Evolutionary conservation across 345 rosid genomes (phyloP).

Genomic region (Salix brachista): DNA sequence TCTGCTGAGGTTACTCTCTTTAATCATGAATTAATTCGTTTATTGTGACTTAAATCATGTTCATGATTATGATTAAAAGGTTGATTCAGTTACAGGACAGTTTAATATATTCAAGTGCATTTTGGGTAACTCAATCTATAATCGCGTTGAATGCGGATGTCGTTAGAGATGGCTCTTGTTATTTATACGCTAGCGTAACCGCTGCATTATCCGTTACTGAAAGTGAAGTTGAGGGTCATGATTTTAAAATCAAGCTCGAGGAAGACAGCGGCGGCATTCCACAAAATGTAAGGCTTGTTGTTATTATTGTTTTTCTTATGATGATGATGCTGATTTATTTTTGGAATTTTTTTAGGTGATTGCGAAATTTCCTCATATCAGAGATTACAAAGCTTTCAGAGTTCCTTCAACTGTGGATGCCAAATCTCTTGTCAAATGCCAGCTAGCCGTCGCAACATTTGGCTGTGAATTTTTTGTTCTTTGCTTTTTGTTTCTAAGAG

Average conservation of each 20-base stretch:
- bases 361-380: conserved; percentile 81
- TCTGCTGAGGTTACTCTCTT: conserved; percentile 44
- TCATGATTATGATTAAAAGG: conserved; percentile 14
- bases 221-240: conserved; percentile 62
- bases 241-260: conserved; percentile 54
- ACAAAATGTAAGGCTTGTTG: conserved; percentile 30
- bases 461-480: conserved; percentile 38
- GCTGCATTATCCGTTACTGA: conserved; percentile 55
- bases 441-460: conserved; percentile 61
- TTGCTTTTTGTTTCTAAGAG: background rate
- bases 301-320: background rate
- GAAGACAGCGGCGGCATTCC: conserved; percentile 51
- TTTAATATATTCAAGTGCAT: conserved; percentile 57
- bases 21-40: background rate
- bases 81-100: conserved; percentile 44
- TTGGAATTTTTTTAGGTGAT: conserved; percentile 45
- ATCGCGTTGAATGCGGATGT: conserved; percentile 81
- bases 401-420: conserved; percentile 51
- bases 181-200: conserved; percentile 56
- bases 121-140: conserved; percentile 57
- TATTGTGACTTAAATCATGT: background rate
- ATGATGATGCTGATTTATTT: background rate
- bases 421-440: conserved; percentile 64
- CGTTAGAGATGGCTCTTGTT: conserved; percentile 51
- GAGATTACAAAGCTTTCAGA: conserved; percentile 54